These are phyloP conservation scores for Naumovozyma castellii DNA, from an alignment of 805 yeast species.

Conservation along the genomic window DNA sequence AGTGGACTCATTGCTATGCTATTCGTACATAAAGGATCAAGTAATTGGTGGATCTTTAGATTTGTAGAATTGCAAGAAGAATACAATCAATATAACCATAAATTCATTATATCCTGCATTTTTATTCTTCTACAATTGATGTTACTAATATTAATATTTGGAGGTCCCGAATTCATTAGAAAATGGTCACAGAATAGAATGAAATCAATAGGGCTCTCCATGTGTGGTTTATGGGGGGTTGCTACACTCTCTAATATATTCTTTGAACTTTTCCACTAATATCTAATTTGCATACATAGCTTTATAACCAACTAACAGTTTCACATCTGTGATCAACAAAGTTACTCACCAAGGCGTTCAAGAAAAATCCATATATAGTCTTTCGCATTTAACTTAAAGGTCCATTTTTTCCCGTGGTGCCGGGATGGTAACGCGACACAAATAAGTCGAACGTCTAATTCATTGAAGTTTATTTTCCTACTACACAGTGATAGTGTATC, in stretches of 20 bases:
- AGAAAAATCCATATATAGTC: too few species aligned
- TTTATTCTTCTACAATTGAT: conserved; percentile 17
- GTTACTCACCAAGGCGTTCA: too few species aligned
- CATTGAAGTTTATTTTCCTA: too few species aligned
- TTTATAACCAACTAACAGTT: too few species aligned
- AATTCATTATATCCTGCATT: conserved; percentile 22
- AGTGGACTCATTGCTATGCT: conserved; percentile 48
- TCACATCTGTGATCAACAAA: too few species aligned
- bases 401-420: too few species aligned
- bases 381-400: too few species aligned
- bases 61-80: conserved; percentile 13
- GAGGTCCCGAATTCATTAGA: conserved; percentile 8
- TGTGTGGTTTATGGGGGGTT: conserved; percentile 22
- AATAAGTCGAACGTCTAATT: too few species aligned
- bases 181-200: conserved; percentile 9
- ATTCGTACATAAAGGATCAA: conserved; percentile 12
- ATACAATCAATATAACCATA: conserved; percentile 8
- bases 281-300: too few species aligned
- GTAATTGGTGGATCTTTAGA: conserved; percentile 20
- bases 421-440: too few species aligned
- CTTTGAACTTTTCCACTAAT: conserved; percentile 13
- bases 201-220: conserved; percentile 15
- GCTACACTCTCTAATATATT: conserved; percentile 21
- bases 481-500: too few species aligned
- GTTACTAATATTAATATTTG: conserved; percentile 13